Conservation (phyloP, 2,329 filamentous ascomycete genomes). For the Nectriaceae sp. region DNA sequence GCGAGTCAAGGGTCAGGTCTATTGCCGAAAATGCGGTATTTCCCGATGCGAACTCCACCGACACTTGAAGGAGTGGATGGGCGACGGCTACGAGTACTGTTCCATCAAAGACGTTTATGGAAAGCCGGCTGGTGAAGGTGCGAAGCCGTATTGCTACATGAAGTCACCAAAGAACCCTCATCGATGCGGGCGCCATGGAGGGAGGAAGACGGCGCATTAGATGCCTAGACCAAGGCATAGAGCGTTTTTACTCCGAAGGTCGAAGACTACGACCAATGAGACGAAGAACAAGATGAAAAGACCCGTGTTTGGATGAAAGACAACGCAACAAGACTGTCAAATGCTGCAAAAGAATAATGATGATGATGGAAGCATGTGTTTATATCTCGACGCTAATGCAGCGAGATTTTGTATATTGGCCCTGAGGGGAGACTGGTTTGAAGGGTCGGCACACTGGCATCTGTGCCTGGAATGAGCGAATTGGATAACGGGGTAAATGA, state of each 20-base stretch:
- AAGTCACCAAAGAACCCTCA: conserved; percentile 60
- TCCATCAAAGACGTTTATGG: conserved; percentile 60
- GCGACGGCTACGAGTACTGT: conserved; percentile 59
- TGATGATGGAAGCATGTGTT: neutral
- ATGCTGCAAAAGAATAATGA: neutral
- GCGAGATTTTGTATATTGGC: too few species aligned
- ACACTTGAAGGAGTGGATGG: conserved; percentile 63
- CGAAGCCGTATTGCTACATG: conserved; percentile 57
- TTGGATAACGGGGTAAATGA: too few species aligned
- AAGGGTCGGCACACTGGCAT: too few species aligned
- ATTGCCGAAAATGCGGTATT: conserved; percentile 63
- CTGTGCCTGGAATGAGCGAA: too few species aligned
- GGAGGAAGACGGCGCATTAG: conserved; percentile 24
- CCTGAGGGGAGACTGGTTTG: too few species aligned
- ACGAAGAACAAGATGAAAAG: conserved; percentile 1
- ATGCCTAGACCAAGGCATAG: neutral
- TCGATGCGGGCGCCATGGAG: conserved; percentile 58
- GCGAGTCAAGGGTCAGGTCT: conserved; percentile 58
- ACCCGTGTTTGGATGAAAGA: neutral
- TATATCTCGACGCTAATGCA: too few species aligned
- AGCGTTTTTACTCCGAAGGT: neutral
- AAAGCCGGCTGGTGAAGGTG: conserved; percentile 45
- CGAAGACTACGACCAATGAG: conserved; percentile 1
- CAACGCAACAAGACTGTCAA: neutral
- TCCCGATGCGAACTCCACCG: conserved; percentile 64